phyloP scores from a whole-genome alignment of 2,329 filamentous ascomycete genomes.

The Calonectria montana region DNA sequence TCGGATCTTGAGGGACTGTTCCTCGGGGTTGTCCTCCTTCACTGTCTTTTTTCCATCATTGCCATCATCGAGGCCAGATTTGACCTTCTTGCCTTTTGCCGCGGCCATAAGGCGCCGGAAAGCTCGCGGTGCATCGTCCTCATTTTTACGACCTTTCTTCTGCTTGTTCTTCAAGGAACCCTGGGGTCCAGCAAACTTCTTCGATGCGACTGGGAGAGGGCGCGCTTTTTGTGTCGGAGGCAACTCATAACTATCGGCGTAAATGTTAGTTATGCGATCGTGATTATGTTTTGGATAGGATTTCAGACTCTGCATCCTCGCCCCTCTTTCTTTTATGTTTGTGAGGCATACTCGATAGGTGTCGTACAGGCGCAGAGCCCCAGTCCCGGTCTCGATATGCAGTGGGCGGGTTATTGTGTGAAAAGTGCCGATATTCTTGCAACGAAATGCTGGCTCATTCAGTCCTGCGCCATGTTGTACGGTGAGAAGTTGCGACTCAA shows the following conservation, averaged over 20 bases:
- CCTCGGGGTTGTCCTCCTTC: slow-evolving; percentile 44
- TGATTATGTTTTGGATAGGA: neutral
- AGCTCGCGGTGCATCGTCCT: slow-evolving; percentile 87
- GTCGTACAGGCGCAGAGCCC: neutral
- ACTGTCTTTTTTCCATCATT: slow-evolving; percentile 38
- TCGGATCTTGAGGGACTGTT: slow-evolving; percentile 72
- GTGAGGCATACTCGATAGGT: slow-evolving; percentile 75
- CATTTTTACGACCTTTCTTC: slow-evolving; percentile 57
- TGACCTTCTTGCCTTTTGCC: slow-evolving; percentile 68
- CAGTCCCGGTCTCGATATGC: neutral
- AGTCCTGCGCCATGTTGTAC: neutral
- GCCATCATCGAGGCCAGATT: slow-evolving; percentile 80
- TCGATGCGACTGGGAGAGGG: slow-evolving; percentile 59
- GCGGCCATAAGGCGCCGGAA: slow-evolving; percentile 89
- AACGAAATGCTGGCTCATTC: neutral
- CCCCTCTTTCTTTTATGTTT: slow-evolving; percentile 80
- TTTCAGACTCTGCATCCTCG: slow-evolving; percentile 52
- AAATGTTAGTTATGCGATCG: slow-evolving; percentile 28
- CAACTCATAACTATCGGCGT: slow-evolving; percentile 58
- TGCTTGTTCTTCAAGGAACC: slow-evolving; percentile 50
- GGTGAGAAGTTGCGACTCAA: slow-evolving; percentile 15
- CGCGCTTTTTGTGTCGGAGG: slow-evolving; percentile 61
- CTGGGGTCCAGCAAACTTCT: slow-evolving; percentile 43
- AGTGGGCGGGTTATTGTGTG: neutral
- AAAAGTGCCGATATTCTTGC: neutral